Conservation (phyloP, 768 basidiomycete genomes). For the Vararia minispora region DNA sequence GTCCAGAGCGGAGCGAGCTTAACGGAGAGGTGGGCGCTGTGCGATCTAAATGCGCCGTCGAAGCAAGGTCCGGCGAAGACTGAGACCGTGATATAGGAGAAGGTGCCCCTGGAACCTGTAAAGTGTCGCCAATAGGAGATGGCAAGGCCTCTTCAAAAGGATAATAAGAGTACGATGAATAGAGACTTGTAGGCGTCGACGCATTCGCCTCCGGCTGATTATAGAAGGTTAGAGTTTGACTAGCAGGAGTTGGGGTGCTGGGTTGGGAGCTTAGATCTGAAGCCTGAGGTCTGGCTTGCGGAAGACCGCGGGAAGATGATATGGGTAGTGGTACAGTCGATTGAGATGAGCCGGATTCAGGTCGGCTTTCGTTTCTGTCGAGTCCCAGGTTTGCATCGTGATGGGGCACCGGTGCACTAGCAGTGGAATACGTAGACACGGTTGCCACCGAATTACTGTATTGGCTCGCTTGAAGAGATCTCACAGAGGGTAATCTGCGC, state of each 20-base stretch:
- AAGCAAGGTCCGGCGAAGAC: slow-evolving; percentile 2
- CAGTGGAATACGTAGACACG: too few species aligned
- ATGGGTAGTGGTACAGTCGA: too few species aligned
- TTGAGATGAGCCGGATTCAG: too few species aligned
- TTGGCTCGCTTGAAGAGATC: slow-evolving; percentile 17
- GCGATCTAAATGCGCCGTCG: slow-evolving; percentile 2
- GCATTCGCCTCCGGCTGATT: background rate
- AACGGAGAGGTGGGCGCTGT: slow-evolving; percentile 1
- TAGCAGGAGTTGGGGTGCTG: background rate
- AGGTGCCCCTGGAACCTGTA: slow-evolving; percentile 12
- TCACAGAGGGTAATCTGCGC: slow-evolving; percentile 18
- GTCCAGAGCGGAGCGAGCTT: background rate
- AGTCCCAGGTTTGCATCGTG: too few species aligned
- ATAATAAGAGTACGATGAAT: slow-evolving; percentile 22
- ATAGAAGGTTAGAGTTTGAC: background rate
- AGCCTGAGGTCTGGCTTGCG: too few species aligned
- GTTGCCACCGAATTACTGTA: slow-evolving; percentile 23
- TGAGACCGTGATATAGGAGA: slow-evolving; percentile 3
- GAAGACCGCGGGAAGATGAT: too few species aligned
- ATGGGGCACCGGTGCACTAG: too few species aligned
- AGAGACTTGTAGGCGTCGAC: slow-evolving; percentile 15
- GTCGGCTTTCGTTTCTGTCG: too few species aligned
- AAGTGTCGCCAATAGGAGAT: slow-evolving; percentile 4
- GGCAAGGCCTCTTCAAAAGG: slow-evolving; percentile 14
- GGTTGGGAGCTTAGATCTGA: too few species aligned